Evolutionary conservation across 83 land plant genomes (phyloP).

Genomic region (Diphasiastrum complanatum): DNA sequence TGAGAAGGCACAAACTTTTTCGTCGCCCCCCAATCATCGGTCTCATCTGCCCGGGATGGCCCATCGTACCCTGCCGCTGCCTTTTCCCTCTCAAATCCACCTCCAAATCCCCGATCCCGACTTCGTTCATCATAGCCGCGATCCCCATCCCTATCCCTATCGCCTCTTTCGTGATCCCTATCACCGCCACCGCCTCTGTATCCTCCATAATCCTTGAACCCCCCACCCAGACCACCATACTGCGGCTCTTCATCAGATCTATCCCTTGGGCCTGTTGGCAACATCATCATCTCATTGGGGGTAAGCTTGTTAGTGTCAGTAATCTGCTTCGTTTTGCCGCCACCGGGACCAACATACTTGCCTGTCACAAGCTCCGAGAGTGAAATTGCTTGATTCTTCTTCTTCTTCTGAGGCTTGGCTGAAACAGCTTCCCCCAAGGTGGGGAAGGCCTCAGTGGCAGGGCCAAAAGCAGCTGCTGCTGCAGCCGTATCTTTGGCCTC

Average conservation of each 20-base stretch:
- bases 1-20: conserved; percentile 45
- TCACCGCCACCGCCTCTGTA: conserved; percentile 13
- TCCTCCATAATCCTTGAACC: conserved; percentile 51
- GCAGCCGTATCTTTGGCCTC: conserved; percentile 11
- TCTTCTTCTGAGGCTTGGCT: conserved; percentile 41
- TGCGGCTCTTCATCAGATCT: conserved; percentile 17
- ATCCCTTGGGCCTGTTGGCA: conserved; percentile 52
- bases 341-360: conserved; percentile 13
- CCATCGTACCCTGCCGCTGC: conserved; percentile 26
- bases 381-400: conserved; percentile 45
- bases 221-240: conserved; percentile 51
- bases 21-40: conserved; percentile 65
- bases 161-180: conserved; percentile 4
- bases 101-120: conserved; percentile 21
- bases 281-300: conserved; percentile 34
- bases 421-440: conserved; percentile 43
- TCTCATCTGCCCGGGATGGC: conserved; percentile 78
- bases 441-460: conserved; percentile 38
- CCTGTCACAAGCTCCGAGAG: conserved; percentile 45
- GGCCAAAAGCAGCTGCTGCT: neutral
- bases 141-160: conserved; percentile 19
- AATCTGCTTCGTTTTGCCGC: neutral
- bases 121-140: neutral
- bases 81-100: conserved; percentile 29
- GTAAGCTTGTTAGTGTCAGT: conserved; percentile 25